A percentile compares a stretch with the other conserved stretches of the same genome.
Conservation (phyloP, 2,329 filamentous ascomycete species). For the Microdochium nivale region DNA sequence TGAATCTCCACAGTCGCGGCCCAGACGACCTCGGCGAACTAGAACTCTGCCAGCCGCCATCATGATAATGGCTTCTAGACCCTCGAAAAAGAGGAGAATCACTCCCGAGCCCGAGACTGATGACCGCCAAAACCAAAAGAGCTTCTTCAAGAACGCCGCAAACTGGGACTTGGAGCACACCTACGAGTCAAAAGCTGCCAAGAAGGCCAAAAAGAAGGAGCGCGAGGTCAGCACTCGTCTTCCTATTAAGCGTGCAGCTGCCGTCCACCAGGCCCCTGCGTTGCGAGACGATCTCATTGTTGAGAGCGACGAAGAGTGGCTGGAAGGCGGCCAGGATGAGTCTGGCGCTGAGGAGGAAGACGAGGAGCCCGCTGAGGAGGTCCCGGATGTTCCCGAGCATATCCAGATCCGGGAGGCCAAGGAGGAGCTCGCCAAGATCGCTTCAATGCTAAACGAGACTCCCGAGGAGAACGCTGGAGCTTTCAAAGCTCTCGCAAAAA, state of each 20-base stretch:
- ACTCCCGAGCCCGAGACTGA: constrained; percentile 38
- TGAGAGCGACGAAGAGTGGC: constrained; percentile 54
- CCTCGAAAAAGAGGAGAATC: constrained; percentile 49
- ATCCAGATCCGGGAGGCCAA: constrained; percentile 82
- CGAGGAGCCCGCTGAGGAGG: constrained; percentile 7
- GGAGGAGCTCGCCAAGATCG: constrained; percentile 83
- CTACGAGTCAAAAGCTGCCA: constrained; percentile 68
- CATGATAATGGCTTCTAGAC: constrained; percentile 35
- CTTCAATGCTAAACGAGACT: constrained; percentile 75
- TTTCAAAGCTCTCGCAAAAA: constrained; percentile 68
- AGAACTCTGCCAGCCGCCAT: not conserved
- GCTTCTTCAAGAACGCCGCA: constrained; percentile 65
- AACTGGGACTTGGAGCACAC: constrained; percentile 89
- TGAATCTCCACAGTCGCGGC: too few relatives aligned
- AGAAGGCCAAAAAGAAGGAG: constrained; percentile 67
- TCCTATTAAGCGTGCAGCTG: constrained; percentile 80
- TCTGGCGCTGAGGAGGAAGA: constrained; percentile 38
- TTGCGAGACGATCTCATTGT: constrained; percentile 47
- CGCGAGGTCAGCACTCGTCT: constrained; percentile 58
- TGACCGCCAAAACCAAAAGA: constrained; percentile 45
- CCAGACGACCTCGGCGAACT: too few relatives aligned
- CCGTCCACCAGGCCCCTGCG: constrained; percentile 54
- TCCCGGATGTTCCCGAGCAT: constrained; percentile 59
- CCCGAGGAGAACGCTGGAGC: constrained; percentile 81
- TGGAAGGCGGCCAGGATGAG: constrained; percentile 51